A percentile compares a stretch with the other conserved stretches of the same genome.
phyloP scores from a whole-genome alignment of 352 stramenopile species.

The Elongisporangium undulatum region DNA sequence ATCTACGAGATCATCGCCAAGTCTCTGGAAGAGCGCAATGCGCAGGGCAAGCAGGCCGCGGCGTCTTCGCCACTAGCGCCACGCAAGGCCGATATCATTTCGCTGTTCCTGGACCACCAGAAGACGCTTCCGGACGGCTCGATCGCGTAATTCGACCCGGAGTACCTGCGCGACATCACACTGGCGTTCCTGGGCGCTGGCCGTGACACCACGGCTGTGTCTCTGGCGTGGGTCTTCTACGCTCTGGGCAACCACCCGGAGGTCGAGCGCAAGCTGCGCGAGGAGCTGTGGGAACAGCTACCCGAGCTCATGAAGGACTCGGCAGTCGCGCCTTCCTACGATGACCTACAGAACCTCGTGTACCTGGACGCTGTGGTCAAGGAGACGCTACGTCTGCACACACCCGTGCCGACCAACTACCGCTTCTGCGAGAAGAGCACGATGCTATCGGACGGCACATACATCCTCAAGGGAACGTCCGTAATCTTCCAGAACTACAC shows the following conservation, averaged over 20 bases:
- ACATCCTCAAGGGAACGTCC: conserved; percentile 28
- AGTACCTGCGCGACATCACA: conserved; percentile 63
- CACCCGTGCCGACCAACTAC: conserved; percentile 50
- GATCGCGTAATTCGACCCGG: conserved; percentile 22
- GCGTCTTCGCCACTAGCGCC: too few species aligned
- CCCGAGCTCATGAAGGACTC: conserved; percentile 14
- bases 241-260: conserved; percentile 66
- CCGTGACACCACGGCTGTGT: conserved; percentile 59
- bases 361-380: conserved; percentile 53
- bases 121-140: conserved; percentile 4
- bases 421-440: conserved; percentile 45
- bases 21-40: conserved; percentile 12
- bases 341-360: conserved; percentile 27
- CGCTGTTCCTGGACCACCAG: conserved; percentile 11
- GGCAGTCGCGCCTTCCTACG: conserved; percentile 23
- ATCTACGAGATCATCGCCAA: conserved; percentile 14
- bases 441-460: conserved; percentile 48
- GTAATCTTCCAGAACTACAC: conserved; percentile 51
- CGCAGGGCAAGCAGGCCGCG: conserved; percentile 23
- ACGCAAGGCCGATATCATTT: conserved; percentile 8
- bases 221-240: conserved; percentile 52
- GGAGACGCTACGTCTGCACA: conserved; percentile 60
- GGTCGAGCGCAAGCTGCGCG: conserved; percentile 32
- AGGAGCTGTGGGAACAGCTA: conserved; percentile 33
- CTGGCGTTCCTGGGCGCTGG: conserved; percentile 69